A percentile compares a stretch with the other conserved stretches of the same genome.
Conservation (phyloP, 495 filamentous ascomycete species). For the Aspergillus wentii region DNA sequence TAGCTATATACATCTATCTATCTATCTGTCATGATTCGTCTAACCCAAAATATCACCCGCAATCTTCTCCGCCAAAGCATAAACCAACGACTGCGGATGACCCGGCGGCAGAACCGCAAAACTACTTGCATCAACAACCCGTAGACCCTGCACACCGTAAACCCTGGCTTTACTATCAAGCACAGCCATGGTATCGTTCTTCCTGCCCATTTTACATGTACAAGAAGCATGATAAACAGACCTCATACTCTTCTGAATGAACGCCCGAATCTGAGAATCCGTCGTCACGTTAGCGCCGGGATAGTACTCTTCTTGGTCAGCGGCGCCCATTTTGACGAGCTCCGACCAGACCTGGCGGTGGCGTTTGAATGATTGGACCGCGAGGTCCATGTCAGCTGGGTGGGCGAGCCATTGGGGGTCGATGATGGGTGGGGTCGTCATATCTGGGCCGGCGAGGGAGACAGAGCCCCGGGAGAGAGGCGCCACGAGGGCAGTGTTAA, state of each 20-base stretch:
- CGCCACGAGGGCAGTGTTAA: conserved; percentile 35
- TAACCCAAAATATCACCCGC: conserved; percentile 39
- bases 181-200: conserved; percentile 41
- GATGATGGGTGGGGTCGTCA: conserved; percentile 39
- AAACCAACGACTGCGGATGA: conserved; percentile 44
- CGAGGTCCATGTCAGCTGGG: conserved; percentile 37
- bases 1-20: conserved; percentile 9
- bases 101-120: conserved; percentile 50
- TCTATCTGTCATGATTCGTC: neutral
- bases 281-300: conserved; percentile 37
- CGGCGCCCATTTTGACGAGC: conserved; percentile 15
- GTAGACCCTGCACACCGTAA: conserved; percentile 38
- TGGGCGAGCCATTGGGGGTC: conserved; percentile 43
- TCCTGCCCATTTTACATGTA: conserved; percentile 46
- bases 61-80: conserved; percentile 55
- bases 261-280: conserved; percentile 41
- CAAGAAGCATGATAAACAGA: conserved; percentile 46
- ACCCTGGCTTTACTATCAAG: conserved; percentile 44
- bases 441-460: conserved; percentile 33
- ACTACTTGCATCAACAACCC: conserved; percentile 49
- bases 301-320: conserved; percentile 26
- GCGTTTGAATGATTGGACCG: conserved; percentile 40
- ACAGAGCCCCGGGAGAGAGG: conserved; percentile 51
- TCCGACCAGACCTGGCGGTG: conserved; percentile 24
- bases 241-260: conserved; percentile 29